Conservation (phyloP, 2,329 filamentous ascomycete species). For the Laburnicola sp. region DNA sequence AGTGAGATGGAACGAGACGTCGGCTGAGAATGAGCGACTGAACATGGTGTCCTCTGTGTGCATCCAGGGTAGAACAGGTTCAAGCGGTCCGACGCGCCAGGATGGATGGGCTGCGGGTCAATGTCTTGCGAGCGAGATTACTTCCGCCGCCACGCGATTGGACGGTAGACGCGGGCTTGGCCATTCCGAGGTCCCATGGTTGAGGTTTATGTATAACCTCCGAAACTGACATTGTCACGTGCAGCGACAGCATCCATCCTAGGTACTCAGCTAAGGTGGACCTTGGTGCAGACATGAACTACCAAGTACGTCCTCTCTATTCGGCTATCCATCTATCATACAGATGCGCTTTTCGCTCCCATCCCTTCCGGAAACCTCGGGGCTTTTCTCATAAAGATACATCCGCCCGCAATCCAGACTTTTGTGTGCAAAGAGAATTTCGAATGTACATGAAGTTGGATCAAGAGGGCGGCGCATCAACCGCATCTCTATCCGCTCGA, state of each 20-base stretch:
- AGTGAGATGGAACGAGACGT: too few species aligned
- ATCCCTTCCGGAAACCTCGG: not conserved
- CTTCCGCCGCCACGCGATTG: not conserved
- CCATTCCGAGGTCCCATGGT: not conserved
- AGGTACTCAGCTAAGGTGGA: too few species aligned
- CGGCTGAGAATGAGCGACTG: not conserved
- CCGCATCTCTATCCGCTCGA: conserved; percentile 42
- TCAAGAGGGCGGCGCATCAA: conserved; percentile 1
- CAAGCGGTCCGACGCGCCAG: conserved; percentile 11
- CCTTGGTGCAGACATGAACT: too few species aligned
- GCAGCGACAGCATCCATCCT: too few species aligned
- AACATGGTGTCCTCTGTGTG: conserved; percentile 13
- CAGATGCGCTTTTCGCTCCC: conserved; percentile 1
- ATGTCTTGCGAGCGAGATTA: conserved; percentile 1
- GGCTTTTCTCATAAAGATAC: not conserved
- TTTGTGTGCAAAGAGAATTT: too few species aligned
- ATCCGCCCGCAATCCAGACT: not conserved
- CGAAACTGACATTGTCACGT: too few species aligned
- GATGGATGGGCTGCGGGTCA: not conserved
- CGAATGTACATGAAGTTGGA: not conserved
- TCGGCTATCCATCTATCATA: conserved; percentile 1
- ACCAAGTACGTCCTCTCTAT: not conserved
- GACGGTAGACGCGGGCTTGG: not conserved
- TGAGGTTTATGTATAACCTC: too few species aligned
- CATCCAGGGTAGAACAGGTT: not conserved